Evolutionary conservation across 1,139 yeast species (phyloP).

Genomic region (Yamadazyma diospyri): DNA sequence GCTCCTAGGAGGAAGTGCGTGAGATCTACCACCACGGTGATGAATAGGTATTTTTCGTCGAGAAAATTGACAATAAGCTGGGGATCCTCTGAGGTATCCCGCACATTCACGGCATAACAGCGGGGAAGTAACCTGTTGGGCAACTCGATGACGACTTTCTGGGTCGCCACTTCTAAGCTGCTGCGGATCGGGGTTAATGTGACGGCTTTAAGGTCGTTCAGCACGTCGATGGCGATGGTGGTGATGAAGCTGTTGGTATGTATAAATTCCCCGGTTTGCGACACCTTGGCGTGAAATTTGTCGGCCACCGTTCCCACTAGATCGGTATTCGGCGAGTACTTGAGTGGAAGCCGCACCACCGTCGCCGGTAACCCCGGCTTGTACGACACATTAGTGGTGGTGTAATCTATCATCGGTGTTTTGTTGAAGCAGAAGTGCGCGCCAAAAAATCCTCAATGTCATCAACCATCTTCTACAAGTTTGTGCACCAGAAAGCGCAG

Average conservation of each 20-base stretch:
- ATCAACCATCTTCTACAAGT: constrained; percentile 83
- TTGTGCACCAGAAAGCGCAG: constrained; percentile 78
- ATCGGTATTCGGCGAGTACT: constrained; percentile 17
- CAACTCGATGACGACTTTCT: constrained; percentile 26
- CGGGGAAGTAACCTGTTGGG: constrained; percentile 30
- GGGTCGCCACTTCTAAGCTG: constrained; percentile 24
- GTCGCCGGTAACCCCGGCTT: constrained; percentile 20
- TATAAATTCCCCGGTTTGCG: constrained; percentile 2
- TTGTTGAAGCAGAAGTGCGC: constrained; percentile 1
- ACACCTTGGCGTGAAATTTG: constrained; percentile 1
- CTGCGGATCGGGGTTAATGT: constrained; percentile 28
- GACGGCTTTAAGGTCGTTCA: constrained; percentile 30
- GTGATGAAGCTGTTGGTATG: constrained; percentile 16
- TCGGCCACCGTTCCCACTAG: neutral
- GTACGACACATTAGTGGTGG: constrained; percentile 22
- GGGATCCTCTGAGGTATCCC: constrained; percentile 1
- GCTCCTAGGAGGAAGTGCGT: constrained; percentile 26
- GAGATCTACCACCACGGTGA: constrained; percentile 28
- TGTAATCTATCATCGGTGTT: constrained; percentile 9
- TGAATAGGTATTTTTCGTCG: constrained; percentile 29
- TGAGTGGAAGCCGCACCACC: constrained; percentile 29
- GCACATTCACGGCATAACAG: constrained; percentile 20
- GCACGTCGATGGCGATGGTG: constrained; percentile 24
- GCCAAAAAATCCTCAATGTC: constrained; percentile 45
- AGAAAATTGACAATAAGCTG: constrained; percentile 24